Percentiles rank a stretch among this genome's conserved stretches.
Evolutionary conservation across 805 yeast genomes (phyloP).

Genomic region (Schizosaccharomyces lindneri): DNA sequence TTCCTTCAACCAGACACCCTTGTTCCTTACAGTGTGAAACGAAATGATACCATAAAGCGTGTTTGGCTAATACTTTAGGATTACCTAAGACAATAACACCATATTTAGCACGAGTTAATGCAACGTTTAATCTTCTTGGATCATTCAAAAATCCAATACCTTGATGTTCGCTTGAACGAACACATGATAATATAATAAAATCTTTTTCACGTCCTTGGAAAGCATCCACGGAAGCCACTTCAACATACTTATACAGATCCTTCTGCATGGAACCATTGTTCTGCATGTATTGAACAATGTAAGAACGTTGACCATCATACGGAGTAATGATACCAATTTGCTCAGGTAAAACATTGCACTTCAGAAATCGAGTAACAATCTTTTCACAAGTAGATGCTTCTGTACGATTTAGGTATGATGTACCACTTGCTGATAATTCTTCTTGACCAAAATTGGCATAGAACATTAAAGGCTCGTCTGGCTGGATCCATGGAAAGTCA

Average conservation of each 20-base stretch:
- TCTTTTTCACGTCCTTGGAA: conserved; percentile 83
- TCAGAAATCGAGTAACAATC: conserved; percentile 43
- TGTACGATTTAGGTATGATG: conserved; percentile 57
- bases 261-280: conserved; percentile 42
- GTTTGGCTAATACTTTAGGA: conserved; percentile 48
- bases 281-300: conserved; percentile 52
- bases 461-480: conserved; percentile 76
- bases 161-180: conserved; percentile 50
- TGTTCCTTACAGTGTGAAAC: conserved; percentile 55
- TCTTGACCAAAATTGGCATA: conserved; percentile 80
- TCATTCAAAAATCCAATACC: conserved; percentile 66
- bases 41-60: conserved; percentile 54
- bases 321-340: conserved; percentile 89
- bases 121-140: conserved; percentile 70
- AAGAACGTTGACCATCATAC: conserved; percentile 80
- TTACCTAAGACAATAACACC: conserved; percentile 67
- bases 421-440: conserved; percentile 62
- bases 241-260: conserved; percentile 43
- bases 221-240: conserved; percentile 85
- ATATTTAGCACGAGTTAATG: conserved; percentile 65
- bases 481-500: conserved; percentile 78
- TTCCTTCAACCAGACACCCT: conserved; percentile 79
- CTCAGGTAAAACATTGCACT: conserved; percentile 50
- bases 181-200: conserved; percentile 53
- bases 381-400: conserved; percentile 80